Percentiles rank a stretch among this genome's conserved stretches.
phyloP scores from a whole-genome alignment of 495 filamentous ascomycete species.

The Parmelia sp. region DNA sequence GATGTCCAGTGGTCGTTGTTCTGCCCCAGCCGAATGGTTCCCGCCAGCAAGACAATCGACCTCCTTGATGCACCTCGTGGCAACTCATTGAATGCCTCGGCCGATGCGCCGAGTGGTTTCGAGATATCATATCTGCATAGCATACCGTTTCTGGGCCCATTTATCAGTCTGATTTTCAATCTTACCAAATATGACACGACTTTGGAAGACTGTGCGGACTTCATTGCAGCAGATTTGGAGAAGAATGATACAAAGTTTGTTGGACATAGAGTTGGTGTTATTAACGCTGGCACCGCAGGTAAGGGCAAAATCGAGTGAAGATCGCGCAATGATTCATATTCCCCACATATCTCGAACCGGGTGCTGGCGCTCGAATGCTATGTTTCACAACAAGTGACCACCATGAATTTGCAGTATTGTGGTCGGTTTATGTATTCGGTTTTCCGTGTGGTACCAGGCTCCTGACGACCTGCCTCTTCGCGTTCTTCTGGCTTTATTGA shows the following conservation, averaged over 20 bases:
- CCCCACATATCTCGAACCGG: neutral
- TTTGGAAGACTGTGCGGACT: constrained; percentile 34
- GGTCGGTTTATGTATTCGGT: no score
- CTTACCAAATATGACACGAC: constrained; percentile 23
- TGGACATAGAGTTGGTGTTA: constrained; percentile 31
- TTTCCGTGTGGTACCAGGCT: no score
- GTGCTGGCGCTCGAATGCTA: neutral
- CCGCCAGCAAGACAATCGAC: constrained; percentile 22
- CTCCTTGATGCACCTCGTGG: constrained; percentile 21
- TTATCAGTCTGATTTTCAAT: constrained; percentile 25
- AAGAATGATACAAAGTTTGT: constrained; percentile 26
- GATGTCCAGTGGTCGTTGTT: constrained; percentile 33
- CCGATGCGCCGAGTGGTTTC: constrained; percentile 24
- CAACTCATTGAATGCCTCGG: constrained; percentile 24
- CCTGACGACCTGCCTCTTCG: no score
- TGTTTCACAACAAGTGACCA: neutral
- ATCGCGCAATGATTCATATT: neutral
- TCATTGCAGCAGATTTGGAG: constrained; percentile 35
- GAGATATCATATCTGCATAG: constrained; percentile 13
- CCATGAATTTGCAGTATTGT: no score
- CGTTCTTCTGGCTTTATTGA: no score
- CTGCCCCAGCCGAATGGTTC: constrained; percentile 28
- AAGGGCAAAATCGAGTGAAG: constrained; percentile 18
- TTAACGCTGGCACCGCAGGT: constrained; percentile 6
- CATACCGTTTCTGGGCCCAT: constrained; percentile 26